These are phyloP conservation scores for Alliaria petiolata DNA, from an alignment of 345 rosid genomes.

Conservation along the genomic window DNA sequence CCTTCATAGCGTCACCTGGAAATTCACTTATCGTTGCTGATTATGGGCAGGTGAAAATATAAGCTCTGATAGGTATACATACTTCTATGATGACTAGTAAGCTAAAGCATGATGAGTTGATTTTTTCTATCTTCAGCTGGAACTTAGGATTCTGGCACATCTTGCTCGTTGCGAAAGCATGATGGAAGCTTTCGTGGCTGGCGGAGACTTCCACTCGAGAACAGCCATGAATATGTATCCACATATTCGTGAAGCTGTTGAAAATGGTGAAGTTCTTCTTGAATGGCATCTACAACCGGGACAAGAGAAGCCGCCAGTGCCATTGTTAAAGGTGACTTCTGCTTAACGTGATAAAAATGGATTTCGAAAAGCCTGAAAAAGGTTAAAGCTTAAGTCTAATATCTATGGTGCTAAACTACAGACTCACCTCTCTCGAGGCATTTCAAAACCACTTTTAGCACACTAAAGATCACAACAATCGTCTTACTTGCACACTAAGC, in stretches of 20 bases:
- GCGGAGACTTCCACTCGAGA: slow-evolving; percentile 98
- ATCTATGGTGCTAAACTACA: neutral
- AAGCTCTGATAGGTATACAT: neutral
- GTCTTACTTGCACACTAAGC: neutral
- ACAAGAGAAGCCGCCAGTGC: slow-evolving; percentile 89
- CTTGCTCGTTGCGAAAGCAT: slow-evolving; percentile 88
- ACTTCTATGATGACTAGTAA: neutral
- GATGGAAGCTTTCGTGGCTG: slow-evolving; percentile 94
- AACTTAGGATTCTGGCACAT: slow-evolving; percentile 96
- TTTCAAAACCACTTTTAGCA: neutral
- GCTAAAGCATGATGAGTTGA: neutral
- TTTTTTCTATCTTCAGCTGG: slow-evolving; percentile 53
- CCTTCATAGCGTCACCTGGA: slow-evolving; percentile 90
- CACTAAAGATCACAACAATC: neutral
- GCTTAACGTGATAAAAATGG: neutral
- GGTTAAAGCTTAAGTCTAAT: neutral
- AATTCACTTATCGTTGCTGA: slow-evolving; percentile 96
- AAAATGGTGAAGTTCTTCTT: slow-evolving; percentile 63
- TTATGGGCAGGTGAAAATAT: slow-evolving; percentile 77
- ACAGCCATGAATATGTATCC: slow-evolving; percentile 98
- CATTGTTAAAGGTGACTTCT: slow-evolving; percentile 66
- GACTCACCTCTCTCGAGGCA: too few relatives aligned
- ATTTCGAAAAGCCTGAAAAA: slow-evolving; percentile 9
- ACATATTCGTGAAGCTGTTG: slow-evolving; percentile 75
- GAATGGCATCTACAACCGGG: slow-evolving; percentile 93